phyloP scores from a whole-genome alignment of 441 rosid species.

The Brassica hybrid region DNA sequence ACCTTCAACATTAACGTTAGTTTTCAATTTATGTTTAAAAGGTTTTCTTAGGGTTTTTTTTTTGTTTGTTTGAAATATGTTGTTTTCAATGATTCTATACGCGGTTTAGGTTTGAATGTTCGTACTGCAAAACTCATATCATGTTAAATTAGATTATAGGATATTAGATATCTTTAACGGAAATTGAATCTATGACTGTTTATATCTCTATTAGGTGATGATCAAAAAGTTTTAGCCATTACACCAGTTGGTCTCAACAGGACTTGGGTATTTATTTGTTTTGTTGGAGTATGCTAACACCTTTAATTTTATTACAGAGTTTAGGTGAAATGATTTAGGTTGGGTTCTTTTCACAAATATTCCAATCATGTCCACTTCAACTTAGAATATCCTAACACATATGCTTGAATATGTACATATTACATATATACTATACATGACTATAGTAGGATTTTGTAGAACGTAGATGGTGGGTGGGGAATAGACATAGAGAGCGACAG shows the following conservation, averaged over 20 bases:
- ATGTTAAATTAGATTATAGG: not conserved
- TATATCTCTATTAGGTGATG: not conserved
- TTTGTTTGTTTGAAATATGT: too few relatives aligned
- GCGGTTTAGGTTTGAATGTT: too few relatives aligned
- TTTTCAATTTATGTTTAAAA: not conserved
- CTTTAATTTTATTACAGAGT: not conserved
- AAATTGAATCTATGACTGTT: not conserved
- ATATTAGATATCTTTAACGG: not conserved
- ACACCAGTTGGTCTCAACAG: not conserved
- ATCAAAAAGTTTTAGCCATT: not conserved
- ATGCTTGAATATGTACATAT: not conserved
- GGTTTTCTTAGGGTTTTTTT: not conserved
- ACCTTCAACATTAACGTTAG: not conserved
- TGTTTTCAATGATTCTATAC: too few relatives aligned
- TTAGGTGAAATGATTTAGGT: not conserved
- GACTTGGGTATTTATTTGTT: not conserved
- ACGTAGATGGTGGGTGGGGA: slow-evolving; percentile 7
- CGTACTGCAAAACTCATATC: not conserved
- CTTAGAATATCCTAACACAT: not conserved
- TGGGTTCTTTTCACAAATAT: not conserved
- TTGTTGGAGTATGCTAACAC: not conserved
- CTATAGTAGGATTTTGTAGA: not conserved
- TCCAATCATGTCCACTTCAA: not conserved
- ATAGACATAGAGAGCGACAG: not conserved
- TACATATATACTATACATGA: not conserved